Evolutionary conservation across 129 eudicot species (phyloP), one percentile per base, ranked within the genome.

Genomic region (Glebionis coronaria): DNA sequence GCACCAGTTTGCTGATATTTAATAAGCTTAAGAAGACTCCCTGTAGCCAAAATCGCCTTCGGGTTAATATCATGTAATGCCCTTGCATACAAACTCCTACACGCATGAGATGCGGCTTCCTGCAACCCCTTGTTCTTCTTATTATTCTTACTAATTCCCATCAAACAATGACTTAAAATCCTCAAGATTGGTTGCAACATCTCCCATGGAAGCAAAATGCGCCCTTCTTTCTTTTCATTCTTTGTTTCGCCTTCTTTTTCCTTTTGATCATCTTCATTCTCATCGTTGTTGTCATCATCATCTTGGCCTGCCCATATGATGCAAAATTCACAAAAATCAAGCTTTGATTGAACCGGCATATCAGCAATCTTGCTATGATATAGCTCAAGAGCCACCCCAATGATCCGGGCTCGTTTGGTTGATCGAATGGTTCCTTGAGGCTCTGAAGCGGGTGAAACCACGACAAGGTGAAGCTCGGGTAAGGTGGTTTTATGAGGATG

Each of bases 351-450:
- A 13, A 70, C 67, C 0, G 99, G 99, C 69, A 89, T 63, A 2
- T 71, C 65, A 2, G 73, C 62, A 6, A 88, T 84, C 55, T 77
- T 82, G 51, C 69, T 74, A 50, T 76, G 79, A 21, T 84, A 93
- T 16, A 89, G 31, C 49, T 93, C 97, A 31, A 93, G 62, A 0
- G 95, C 97, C 1, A 93, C 95, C 20, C 99, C 95, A 38, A 93
- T 86, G 58, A 93, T 89, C 2, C 88, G 68, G 2, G 95, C 99
- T 5, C 99, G 77, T 23, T 86, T 68, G 14, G 97, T 88, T 8
- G 99, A 82, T 25, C 99, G 79, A 23, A 93, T 86, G 71, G 97
- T 82, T 46, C 97, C 95, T 27, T 88, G 85, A 2, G 99, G 99
- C 69, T 93, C 97, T 59, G 89, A 65, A 25, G 82, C 63, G 0